phyloP scores from a whole-genome alignment of 805 yeast species.

The Candida insectalens region DNA sequence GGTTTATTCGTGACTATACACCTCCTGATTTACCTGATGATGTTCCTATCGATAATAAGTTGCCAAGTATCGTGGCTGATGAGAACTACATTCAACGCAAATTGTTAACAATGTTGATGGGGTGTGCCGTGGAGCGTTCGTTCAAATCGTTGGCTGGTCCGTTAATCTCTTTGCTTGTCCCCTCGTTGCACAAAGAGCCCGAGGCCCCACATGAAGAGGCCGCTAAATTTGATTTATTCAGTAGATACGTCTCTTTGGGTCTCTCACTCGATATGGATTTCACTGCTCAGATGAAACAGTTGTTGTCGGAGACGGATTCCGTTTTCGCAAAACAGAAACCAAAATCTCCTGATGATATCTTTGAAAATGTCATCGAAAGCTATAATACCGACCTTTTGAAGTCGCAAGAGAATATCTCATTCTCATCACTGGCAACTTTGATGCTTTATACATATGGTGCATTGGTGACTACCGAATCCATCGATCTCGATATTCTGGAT shows the following conservation, averaged over 20 bases:
- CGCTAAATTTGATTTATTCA: conserved; percentile 12
- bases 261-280: conserved; percentile 60
- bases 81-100: conserved; percentile 58
- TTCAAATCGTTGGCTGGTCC: conserved; percentile 2
- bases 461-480: conserved; percentile 1
- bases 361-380: conserved; percentile 30
- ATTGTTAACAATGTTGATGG: conserved; percentile 51
- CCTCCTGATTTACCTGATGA: conserved; percentile 35
- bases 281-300: conserved; percentile 26
- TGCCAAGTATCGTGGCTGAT: conserved; percentile 33
- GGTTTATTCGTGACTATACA: conserved; percentile 49
- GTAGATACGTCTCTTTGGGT: conserved; percentile 32
- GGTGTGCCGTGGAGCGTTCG: conserved; percentile 34
- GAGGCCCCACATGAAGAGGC: too few relatives aligned
- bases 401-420: neutral
- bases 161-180: conserved; percentile 4
- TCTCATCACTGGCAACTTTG: conserved; percentile 10
- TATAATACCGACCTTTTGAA: conserved; percentile 23
- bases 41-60: conserved; percentile 24
- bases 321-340: conserved; percentile 27
- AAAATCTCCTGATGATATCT: conserved; percentile 27
- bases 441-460: conserved; percentile 14
- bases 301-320: conserved; percentile 27
- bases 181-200: conserved; percentile 11
- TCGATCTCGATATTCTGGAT: conserved; percentile 4